Conservation (phyloP, 129 eudicot species). For the Lactuca sativa region DNA sequence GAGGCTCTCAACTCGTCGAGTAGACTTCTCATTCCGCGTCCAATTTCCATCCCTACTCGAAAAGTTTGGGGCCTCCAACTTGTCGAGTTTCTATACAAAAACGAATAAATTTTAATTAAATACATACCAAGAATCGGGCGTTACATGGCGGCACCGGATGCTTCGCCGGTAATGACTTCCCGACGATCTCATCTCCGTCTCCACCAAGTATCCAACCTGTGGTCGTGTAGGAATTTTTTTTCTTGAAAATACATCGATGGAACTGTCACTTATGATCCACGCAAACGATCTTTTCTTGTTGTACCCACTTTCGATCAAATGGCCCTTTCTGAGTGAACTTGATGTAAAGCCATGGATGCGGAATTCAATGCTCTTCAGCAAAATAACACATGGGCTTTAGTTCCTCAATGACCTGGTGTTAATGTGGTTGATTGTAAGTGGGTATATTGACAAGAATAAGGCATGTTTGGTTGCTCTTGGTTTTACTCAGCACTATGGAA, state of each 20-base stretch:
- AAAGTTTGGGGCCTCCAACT: too few relatives aligned
- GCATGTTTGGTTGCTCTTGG: conserved; percentile 2
- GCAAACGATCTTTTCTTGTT: neutral
- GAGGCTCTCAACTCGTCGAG: too few relatives aligned
- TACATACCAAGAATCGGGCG: too few relatives aligned
- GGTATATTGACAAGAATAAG: neutral
- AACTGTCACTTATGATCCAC: neutral
- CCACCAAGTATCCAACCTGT: neutral
- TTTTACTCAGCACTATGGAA: neutral
- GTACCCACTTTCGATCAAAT: neutral
- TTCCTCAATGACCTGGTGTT: neutral
- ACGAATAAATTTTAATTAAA: too few relatives aligned
- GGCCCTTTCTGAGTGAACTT: neutral
- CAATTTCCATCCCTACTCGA: too few relatives aligned
- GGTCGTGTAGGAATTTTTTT: neutral
- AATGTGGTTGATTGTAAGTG: neutral
- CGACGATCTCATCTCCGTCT: neutral
- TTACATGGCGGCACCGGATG: too few relatives aligned
- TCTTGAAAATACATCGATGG: neutral
- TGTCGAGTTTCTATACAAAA: too few relatives aligned
- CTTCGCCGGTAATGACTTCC: too few relatives aligned
- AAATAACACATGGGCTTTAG: conserved; percentile 6
- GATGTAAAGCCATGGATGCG: neutral
- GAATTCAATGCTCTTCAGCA: conserved; percentile 2
- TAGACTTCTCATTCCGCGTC: too few relatives aligned